Evolutionary conservation across 2,329 filamentous ascomycete species (phyloP), one percentile per base, ranked within the genome.

Genomic region (Microdochium trichocladiopsis): DNA sequence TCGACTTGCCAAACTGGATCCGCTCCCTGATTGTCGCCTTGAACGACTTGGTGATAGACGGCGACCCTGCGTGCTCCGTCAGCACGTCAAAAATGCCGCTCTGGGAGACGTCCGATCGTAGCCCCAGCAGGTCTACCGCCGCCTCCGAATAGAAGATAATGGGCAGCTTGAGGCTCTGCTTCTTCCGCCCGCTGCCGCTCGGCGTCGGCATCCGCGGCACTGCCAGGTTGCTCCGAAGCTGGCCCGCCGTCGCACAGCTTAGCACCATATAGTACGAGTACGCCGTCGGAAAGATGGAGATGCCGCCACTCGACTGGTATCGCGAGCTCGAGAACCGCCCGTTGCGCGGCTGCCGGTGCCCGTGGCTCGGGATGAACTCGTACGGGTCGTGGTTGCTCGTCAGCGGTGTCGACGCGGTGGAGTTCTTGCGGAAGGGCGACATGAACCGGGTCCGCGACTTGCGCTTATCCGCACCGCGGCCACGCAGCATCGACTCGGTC

Each of bases 41-140:
- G 64, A 79, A 76, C 0, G 69, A 65, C 49, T 71, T 73, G 2
- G 69, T 70, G 5, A 77, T 61, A 2, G 66, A 69, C 0, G 70
- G 69, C 9, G 73, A 69, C n/a, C 67, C 65, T 1, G 72, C 68
- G 47, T 75, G 70, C n/a, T 76, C 70, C 4, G 69, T 64, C 4
- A 84, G 69, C n/a, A 82, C 72, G 41, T 73, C 70, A 60, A 83
- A 83, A 12, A 82, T 69, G 54, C 83, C 78, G 55, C 70, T 72
- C 48, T 75, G 71, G 48, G 71, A 61, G 16, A 76, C 66, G 12
- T 66, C 62, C 31, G 66, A 60, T 16, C 64, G 65, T 2, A 78
- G 65, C 12, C 73, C 72, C 1, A 83, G 68, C 11, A 78, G 64
- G 11, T 77, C 72, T 1, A 76, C 66, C 48, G 78, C 71, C 11